A percentile compares a stretch with the other conserved stretches of the same genome.
These are phyloP conservation scores for Rhinocladiella similis DNA, from an alignment of 2,329 filamentous ascomycete genomes.

Conservation along the genomic window DNA sequence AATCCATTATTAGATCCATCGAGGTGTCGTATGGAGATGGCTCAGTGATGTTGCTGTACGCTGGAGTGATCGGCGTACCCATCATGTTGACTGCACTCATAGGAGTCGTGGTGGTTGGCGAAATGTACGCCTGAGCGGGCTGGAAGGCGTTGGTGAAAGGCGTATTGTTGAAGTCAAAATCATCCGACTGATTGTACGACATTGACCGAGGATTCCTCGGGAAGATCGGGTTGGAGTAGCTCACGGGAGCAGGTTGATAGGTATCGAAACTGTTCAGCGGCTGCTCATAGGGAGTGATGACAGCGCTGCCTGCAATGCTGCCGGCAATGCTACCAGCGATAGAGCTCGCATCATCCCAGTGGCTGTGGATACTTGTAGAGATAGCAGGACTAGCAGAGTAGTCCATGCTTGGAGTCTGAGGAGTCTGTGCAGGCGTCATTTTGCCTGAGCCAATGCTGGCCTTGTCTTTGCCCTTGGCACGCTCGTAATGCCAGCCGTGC, in stretches of 20 bases:
- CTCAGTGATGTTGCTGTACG: slow-evolving; percentile 30
- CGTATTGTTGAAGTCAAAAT: slow-evolving; percentile 23
- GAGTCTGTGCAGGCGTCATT: slow-evolving; percentile 53
- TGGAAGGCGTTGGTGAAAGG: slow-evolving; percentile 13
- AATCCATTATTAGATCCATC: slow-evolving; percentile 24
- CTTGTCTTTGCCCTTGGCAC: slow-evolving; percentile 89
- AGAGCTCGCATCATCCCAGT: slow-evolving; percentile 25
- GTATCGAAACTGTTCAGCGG: slow-evolving; percentile 23
- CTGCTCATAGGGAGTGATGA: slow-evolving; percentile 28
- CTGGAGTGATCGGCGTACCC: slow-evolving; percentile 28
- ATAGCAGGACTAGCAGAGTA: slow-evolving; percentile 26
- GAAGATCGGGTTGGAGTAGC: slow-evolving; percentile 27
- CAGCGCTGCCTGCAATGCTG: slow-evolving; percentile 22
- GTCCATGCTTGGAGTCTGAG: slow-evolving; percentile 58
- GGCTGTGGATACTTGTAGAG: slow-evolving; percentile 29
- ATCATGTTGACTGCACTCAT: slow-evolving; percentile 23
- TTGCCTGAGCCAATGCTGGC: slow-evolving; percentile 29
- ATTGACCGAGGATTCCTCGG: slow-evolving; percentile 17
- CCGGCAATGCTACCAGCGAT: slow-evolving; percentile 25
- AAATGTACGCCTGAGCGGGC: slow-evolving; percentile 22
- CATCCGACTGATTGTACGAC: slow-evolving; percentile 14
- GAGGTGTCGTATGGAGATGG: slow-evolving; percentile 21
- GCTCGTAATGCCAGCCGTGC: slow-evolving; percentile 85
- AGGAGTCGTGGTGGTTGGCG: slow-evolving; percentile 18
- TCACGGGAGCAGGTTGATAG: slow-evolving; percentile 18